These are phyloP conservation scores for Colletotrichum sp. DNA, from an alignment of 2,329 filamentous ascomycete genomes.

Conservation along the genomic window DNA sequence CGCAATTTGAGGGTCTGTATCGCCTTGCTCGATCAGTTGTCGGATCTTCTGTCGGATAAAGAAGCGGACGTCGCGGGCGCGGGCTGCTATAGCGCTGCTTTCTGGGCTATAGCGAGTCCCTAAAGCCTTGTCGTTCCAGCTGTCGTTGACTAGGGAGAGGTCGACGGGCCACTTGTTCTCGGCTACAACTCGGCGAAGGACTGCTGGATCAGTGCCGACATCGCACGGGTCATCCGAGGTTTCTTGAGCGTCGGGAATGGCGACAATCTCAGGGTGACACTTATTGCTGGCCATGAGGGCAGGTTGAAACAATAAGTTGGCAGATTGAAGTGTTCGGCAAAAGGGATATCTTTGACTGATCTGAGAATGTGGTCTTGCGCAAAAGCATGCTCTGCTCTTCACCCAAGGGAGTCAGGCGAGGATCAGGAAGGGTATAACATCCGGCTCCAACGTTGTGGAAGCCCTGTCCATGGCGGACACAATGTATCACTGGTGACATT, in stretches of 20 bases:
- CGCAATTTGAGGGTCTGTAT: neutral
- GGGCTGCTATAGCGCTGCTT: neutral
- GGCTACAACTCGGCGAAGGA: neutral
- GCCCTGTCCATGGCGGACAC: neutral
- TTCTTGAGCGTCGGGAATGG: neutral
- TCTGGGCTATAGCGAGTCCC: neutral
- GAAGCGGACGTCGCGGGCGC: neutral
- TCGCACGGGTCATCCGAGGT: neutral
- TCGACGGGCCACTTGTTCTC: neutral
- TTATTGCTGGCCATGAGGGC: neutral
- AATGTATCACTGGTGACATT: neutral
- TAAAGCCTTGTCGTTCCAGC: neutral
- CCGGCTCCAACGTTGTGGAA: neutral
- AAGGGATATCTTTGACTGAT: neutral
- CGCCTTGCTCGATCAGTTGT: neutral
- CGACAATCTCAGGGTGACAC: neutral
- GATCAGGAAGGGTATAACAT: neutral
- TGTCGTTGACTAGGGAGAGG: neutral
- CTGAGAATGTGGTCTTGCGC: neutral
- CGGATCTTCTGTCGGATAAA: neutral
- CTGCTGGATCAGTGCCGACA: neutral
- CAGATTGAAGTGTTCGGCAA: neutral
- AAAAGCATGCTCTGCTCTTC: neutral
- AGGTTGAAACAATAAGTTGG: neutral
- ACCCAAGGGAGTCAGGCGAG: neutral